Conservation (phyloP, 164 flowering plant genomes). For the Macadamia tetraphylla region DNA sequence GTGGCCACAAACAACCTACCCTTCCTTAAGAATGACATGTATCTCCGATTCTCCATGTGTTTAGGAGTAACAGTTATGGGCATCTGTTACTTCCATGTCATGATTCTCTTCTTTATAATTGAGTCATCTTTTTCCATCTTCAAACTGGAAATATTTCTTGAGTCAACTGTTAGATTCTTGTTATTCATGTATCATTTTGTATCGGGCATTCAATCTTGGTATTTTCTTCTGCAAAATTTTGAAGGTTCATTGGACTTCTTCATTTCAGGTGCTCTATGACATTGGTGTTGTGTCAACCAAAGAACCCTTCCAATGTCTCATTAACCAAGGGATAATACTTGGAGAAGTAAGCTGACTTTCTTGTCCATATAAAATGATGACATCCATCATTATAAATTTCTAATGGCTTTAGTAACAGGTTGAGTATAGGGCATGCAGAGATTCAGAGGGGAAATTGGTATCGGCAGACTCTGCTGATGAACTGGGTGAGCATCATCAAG, state of each 20-base stretch:
- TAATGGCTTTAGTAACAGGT: conserved; percentile 53
- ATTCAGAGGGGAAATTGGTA: conserved; percentile 53
- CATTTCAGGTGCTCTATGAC: conserved; percentile 87
- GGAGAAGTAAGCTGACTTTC: conserved; percentile 70
- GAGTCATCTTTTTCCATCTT: not conserved
- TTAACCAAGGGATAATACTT: conserved; percentile 95
- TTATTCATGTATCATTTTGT: not conserved
- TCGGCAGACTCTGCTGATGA: conserved; percentile 56
- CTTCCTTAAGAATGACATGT: too few relatives aligned
- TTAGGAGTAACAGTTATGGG: not conserved
- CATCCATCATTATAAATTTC: conserved; percentile 10
- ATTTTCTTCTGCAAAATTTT: not conserved
- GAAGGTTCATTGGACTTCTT: not conserved
- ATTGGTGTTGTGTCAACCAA: conserved; percentile 89
- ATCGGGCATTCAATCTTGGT: not conserved
- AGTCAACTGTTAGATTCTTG: not conserved
- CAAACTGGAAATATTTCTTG: not conserved
- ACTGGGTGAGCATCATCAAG: conserved; percentile 40
- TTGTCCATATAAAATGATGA: not conserved
- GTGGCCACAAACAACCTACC: too few relatives aligned
- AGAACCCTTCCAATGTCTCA: conserved; percentile 96
- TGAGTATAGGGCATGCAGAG: conserved; percentile 66
- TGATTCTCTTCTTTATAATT: not conserved
- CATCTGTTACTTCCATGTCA: not conserved
- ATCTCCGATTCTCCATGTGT: too few relatives aligned